Base-by-base conservation (phyloP, 108 stramenopile species). In the Poteriospumella lacustris region DNA sequence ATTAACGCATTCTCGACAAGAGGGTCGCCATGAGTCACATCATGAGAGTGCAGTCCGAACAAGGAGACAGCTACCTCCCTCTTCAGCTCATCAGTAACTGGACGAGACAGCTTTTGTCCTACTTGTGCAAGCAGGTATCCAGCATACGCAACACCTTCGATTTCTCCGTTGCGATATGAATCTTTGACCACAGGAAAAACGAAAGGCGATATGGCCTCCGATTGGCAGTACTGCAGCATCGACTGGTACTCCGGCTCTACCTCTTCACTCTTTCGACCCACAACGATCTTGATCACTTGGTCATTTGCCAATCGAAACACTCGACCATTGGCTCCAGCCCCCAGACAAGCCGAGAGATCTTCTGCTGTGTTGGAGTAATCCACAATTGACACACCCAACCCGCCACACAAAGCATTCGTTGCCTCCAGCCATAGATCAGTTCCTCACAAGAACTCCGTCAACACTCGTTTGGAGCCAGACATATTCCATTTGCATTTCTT, bases 221-320 rank as follows among this genome's bases (percentile, higher is more conserved):
- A n/a, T n/a, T n/a, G n/a, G n/a, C n/a, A n/a, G 47, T 52, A 19
- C 47, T 52, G 47, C 15, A 52, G 47, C 47, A 52, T 52, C 47
- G 19, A 52, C 47, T 15, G 47, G 19, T 52, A 52, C 19, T 52
- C 47, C 47, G 9, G 9, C 19, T 52, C 47, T 52, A 52, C 47
- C 19, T 52, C 47, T 9, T 52, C 47, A 19, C 47, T 52, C 47
- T 52, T 52, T 52, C 47, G 47, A 52, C 47, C 47, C 47, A 52
- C 47, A 52, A 52, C 47, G 47, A 52, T 52, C 47, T 52, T 52
- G 47, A 52, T 52, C 47, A 52, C 47, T 52, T 52, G 47, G 47
- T 19, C 47, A 52, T 19, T 19, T 9, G 9, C 19, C 47, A 52
- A 52, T 52, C 47, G 47, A 19, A 52, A 52, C 9, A 52, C 47